Evolutionary conservation across 1,284 basidiomycete species (phyloP).

Genomic region (Malassezia psittaci): DNA sequence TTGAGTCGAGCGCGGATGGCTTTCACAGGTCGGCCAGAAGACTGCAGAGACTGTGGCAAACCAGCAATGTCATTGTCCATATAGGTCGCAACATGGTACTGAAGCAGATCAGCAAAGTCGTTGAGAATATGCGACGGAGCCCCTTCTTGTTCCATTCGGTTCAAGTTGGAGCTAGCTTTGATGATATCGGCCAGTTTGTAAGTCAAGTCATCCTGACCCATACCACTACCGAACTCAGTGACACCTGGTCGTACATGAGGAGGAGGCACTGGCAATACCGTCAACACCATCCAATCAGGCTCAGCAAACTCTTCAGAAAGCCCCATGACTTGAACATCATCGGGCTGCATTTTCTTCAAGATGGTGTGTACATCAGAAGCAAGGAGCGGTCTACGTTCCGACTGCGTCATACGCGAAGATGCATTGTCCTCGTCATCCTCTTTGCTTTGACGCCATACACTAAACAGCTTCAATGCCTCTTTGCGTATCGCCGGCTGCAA

Average conservation of each 20-base stretch:
- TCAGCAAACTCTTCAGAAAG: conserved; percentile 90
- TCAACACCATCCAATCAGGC: conserved; percentile 99
- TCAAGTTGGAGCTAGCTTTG: conserved; percentile 83
- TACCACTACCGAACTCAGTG: conserved; percentile 87
- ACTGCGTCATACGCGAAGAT: conserved; percentile 56
- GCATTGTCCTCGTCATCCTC: conserved; percentile 62
- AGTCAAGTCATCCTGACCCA: conserved; percentile 95
- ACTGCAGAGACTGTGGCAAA: conserved; percentile 92
- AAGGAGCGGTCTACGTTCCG: conserved; percentile 77
- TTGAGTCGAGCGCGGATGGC: conserved; percentile 95
- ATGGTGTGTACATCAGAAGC: conserved; percentile 69
- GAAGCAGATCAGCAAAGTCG: conserved; percentile 86
- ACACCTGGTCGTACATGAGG: conserved; percentile 97
- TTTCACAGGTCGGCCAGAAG: conserved; percentile 94
- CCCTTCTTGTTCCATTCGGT: conserved; percentile 88
- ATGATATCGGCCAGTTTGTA: conserved; percentile 97
- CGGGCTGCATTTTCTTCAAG: conserved; percentile 58
- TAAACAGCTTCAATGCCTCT: conserved; percentile 87
- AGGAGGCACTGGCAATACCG: conserved; percentile 92
- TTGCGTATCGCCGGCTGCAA: conserved; percentile 81
- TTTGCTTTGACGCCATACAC: conserved; percentile 87
- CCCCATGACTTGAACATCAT: conserved; percentile 88
- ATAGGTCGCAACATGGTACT: conserved; percentile 95
- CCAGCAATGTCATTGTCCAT: conserved; percentile 99
- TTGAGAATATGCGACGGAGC: conserved; percentile 90